Evolutionary conservation across 768 basidiomycete species (phyloP).

Genomic region (Lactarius hatsudake): DNA sequence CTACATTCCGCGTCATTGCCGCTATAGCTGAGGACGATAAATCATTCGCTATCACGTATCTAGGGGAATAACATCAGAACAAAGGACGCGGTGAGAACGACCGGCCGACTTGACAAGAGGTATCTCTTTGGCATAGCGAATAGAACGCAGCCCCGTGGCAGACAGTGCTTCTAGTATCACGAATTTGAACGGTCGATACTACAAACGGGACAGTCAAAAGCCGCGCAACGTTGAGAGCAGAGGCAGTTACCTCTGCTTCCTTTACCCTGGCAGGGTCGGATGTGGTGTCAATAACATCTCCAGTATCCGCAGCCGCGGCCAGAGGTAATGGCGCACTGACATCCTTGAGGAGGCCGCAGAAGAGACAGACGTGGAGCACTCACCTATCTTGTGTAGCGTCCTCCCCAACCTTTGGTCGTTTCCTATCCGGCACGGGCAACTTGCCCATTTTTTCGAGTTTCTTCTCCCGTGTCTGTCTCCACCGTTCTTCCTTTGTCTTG

Average conservation of each 20-base stretch:
- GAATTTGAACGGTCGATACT: constrained; percentile 64
- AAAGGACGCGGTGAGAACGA: neutral
- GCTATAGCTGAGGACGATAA: constrained; percentile 76
- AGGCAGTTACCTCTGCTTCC: constrained; percentile 19
- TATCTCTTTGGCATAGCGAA: constrained; percentile 97
- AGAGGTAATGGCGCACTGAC: constrained; percentile 14
- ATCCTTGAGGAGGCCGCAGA: constrained; percentile 4
- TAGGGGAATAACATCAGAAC: neutral
- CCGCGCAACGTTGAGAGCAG: neutral
- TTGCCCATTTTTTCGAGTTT: constrained; percentile 40
- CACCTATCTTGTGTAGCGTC: constrained; percentile 5
- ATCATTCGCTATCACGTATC: constrained; percentile 94
- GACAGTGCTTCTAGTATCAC: constrained; percentile 90
- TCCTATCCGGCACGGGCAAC: constrained; percentile 29
- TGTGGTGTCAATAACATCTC: neutral
- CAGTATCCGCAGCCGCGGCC: neutral
- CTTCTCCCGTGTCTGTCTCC: constrained; percentile 52
- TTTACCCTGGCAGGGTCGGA: constrained; percentile 7
- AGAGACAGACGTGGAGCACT: neutral
- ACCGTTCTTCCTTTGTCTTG: constrained; percentile 58
- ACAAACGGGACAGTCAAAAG: constrained; percentile 7
- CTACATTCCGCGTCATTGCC: constrained; percentile 84
- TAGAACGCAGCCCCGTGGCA: constrained; percentile 92
- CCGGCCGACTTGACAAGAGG: constrained; percentile 74
- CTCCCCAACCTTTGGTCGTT: constrained; percentile 19